Evolutionary conservation across 306 rosid genomes (phyloP), one percentile per base, ranked within the genome.

Genomic region (Comarum palustre): DNA sequence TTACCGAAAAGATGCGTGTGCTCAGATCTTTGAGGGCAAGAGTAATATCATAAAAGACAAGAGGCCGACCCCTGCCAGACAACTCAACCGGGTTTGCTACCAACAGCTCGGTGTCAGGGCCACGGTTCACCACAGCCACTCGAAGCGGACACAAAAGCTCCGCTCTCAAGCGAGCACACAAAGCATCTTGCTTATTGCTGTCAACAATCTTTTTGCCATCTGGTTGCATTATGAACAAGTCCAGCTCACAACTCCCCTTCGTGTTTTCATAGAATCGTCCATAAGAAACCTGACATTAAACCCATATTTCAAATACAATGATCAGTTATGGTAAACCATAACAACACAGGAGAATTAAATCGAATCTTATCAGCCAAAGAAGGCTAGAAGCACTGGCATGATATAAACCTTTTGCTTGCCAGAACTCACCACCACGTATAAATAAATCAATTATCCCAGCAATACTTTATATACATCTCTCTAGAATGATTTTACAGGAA

Each of bases 51-150:
- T 82, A 80, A 45, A 87, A 84, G 15, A 87, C 90, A 52, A 81
- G 86, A 41, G 88, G 88, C 22, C 88, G 88, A 1, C 92, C 92
- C 75, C 77, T 69, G 72, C 92, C 82, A 16, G 89, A 85, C 64
- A 87, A 76, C 78, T 87, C 92, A 36, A 87, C 92, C 0, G 89
- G 89, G 61, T 87, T 87, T 8, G 89, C 89, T 45, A 87, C 92
- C 64, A 87, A 73, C 69, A 87, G 84, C 81, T 87, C 92, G 0
- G 83, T 83, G 72, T 87, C 89, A 10, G 92, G 89, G 24, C 89
- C 92, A 58, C 82, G 77, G 82, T 84, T 83, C 38, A 84, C 83
- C n/a, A 72, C 84, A 14, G 80, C 74, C 38, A 81, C 86, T 72
- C 89, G 78, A 43, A 87, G 87, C 46, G 87, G 92, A 42, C 72